Base-by-base conservation (phyloP, 495 filamentous ascomycete genomes). In the Aspergillus nidulans region DNA sequence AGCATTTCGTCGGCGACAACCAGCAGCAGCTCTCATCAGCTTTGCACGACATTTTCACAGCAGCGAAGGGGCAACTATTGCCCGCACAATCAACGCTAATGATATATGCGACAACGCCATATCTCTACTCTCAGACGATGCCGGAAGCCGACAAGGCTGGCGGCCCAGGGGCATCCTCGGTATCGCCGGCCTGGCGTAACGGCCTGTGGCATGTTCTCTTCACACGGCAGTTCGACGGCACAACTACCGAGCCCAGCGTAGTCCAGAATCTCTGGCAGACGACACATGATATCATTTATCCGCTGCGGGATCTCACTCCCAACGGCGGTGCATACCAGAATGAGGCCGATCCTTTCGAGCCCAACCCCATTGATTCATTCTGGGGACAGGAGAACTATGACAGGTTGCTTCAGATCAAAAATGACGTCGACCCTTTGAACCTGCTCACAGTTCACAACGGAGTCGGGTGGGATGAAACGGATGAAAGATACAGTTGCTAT, bases 311-410 rank as follows among this genome's bases (percentile, higher is more conserved):
- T 6, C 47, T 78, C 10, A 73, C 74, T 2, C 66, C 66, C n/a
- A 56, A 58, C 20, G 67, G 68, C 23, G 75, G 75, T 6, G 61
- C 71, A 1, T 77, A 78, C 53, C 52, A 68, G 44, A 79, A 78
- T 42, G 74, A 81, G 57, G 76, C 68, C 0, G 75, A 78, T 51
- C 48, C 63, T 1, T 72, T 73, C 42, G 59, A 64, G 39, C 56
- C 58, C 1, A 59, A 69, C n/a, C 57, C 48, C 1, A 40, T 53
- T 13, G 10, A 10, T 9, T 58, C 59, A 2, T 69, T 64, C 52
- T 69, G 60, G 58, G 66, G 66, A 0, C 2, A 55, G 43, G 60
- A 65, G 19, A 76, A 80, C 43, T 75, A 77, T 44, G 59, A 47
- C 6, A 60, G 43, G 1, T 52, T 81, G 15, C 56, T 71, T 12